Conservation (phyloP, 805 yeast genomes). For the Jamesozyma jinghongensis region DNA sequence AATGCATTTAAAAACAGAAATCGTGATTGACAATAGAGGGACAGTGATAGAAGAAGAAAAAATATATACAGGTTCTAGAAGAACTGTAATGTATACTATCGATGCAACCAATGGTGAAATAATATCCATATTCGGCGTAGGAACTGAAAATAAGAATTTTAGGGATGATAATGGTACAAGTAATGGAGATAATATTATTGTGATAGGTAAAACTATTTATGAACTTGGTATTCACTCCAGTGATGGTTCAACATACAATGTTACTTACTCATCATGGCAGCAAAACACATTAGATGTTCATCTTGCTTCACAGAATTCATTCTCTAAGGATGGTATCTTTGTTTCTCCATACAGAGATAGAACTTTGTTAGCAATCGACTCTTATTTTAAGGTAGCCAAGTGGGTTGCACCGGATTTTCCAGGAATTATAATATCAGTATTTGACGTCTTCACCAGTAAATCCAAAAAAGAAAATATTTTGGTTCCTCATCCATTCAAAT, state of each 20-base stretch:
- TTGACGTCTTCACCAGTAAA: conserved; percentile 51
- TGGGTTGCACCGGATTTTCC: conserved; percentile 70
- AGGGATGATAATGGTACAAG: neutral
- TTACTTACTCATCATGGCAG: conserved; percentile 83
- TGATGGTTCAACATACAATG: conserved; percentile 68
- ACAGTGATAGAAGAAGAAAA: conserved; percentile 48
- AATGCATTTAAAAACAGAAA: conserved; percentile 46
- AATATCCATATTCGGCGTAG: conserved; percentile 57
- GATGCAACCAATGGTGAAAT: conserved; percentile 69
- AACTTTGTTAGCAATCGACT: conserved; percentile 66
- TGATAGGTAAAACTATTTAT: conserved; percentile 65
- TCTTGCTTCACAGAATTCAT: conserved; percentile 39
- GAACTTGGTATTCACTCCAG: conserved; percentile 70
- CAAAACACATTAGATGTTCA: conserved; percentile 72
- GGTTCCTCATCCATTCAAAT: conserved; percentile 58
- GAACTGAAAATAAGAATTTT: conserved; percentile 27
- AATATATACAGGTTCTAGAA: conserved; percentile 77
- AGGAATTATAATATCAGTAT: conserved; percentile 62
- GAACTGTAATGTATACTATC: conserved; percentile 65
- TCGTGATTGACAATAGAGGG: conserved; percentile 38
- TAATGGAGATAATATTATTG: conserved; percentile 34
- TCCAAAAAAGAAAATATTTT: conserved; percentile 35
- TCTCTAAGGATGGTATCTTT: conserved; percentile 62
- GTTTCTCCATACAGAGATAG: conserved; percentile 80
- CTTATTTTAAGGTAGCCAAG: conserved; percentile 56